Percentiles rank a stretch among this genome's conserved stretches.
These are phyloP conservation scores for Zanthoxylum bungeanum DNA, from an alignment of 345 rosid species.

Conservation along the genomic window DNA sequence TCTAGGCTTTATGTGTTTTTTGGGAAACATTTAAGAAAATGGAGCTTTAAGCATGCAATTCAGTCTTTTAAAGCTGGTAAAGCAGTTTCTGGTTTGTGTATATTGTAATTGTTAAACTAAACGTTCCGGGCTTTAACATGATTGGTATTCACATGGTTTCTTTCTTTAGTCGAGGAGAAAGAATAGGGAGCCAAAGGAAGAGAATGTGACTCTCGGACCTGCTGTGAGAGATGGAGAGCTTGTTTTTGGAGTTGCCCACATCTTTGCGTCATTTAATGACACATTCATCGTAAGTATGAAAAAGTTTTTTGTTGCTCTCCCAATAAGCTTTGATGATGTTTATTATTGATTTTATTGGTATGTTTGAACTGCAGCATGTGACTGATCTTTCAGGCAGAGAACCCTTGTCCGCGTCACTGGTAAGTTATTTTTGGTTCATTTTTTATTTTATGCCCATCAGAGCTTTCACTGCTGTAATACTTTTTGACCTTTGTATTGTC, in stretches of 20 bases:
- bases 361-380: conserved; percentile 35
- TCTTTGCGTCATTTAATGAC: too few species aligned
- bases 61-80: too few species aligned
- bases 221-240: conserved; percentile 34
- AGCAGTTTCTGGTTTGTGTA: not conserved
- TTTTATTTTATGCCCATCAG: too few species aligned
- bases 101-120: not conserved
- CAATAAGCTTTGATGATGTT: not conserved
- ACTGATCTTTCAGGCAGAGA: too few species aligned
- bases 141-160: not conserved
- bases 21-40: too few species aligned
- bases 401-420: too few species aligned
- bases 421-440: conserved; percentile 1
- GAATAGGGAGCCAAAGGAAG: conserved; percentile 43
- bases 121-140: not conserved
- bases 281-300: conserved; percentile 40
- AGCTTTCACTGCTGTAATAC: not conserved
- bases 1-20: too few species aligned
- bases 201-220: conserved; percentile 38
- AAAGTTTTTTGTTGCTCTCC: not conserved
- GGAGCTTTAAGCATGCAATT: too few species aligned
- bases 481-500: not conserved
- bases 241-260: conserved; percentile 46
- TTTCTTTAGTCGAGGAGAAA: conserved; percentile 33
- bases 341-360: not conserved